These are phyloP conservation scores for Ciborinia camelliae DNA, from an alignment of 2,329 filamentous ascomycete genomes.

Conservation along the genomic window DNA sequence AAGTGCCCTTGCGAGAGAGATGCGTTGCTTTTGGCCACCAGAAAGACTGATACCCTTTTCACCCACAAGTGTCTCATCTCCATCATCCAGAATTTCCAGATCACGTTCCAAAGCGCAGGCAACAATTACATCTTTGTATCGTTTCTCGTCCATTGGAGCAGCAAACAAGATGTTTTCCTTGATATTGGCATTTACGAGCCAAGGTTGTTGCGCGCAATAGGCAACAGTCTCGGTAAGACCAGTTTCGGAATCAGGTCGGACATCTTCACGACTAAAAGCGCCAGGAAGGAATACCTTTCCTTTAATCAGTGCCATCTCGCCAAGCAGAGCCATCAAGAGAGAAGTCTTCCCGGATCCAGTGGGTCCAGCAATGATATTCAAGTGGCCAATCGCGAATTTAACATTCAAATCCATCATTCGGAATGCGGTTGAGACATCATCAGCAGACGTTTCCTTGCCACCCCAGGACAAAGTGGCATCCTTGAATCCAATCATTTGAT, in stretches of 20 bases:
- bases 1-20: constrained; percentile 92
- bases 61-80: constrained; percentile 89
- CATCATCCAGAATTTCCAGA: constrained; percentile 84
- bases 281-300: constrained; percentile 77
- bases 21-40: constrained; percentile 95
- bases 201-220: constrained; percentile 94
- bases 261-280: constrained; percentile 78
- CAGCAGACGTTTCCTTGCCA: constrained; percentile 58
- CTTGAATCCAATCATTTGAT: constrained; percentile 78
- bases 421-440: constrained; percentile 67
- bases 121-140: constrained; percentile 83
- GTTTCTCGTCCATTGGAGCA: constrained; percentile 70
- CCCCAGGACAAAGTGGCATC: constrained; percentile 89
- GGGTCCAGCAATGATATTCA: constrained; percentile 90
- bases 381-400: constrained; percentile 76
- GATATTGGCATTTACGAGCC: constrained; percentile 94
- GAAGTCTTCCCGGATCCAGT: constrained; percentile 97
- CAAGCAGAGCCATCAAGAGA: constrained; percentile 88
- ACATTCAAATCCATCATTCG: constrained; percentile 79
- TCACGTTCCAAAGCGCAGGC: constrained; percentile 91
- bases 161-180: constrained; percentile 95
- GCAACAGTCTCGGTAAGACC: constrained; percentile 87
- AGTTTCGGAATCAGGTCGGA: constrained; percentile 76
- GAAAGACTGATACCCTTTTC: constrained; percentile 97
- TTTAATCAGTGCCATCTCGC: constrained; percentile 86